Conservation (phyloP, 139 green algal genomes). For the Eudorina sp. region DNA sequence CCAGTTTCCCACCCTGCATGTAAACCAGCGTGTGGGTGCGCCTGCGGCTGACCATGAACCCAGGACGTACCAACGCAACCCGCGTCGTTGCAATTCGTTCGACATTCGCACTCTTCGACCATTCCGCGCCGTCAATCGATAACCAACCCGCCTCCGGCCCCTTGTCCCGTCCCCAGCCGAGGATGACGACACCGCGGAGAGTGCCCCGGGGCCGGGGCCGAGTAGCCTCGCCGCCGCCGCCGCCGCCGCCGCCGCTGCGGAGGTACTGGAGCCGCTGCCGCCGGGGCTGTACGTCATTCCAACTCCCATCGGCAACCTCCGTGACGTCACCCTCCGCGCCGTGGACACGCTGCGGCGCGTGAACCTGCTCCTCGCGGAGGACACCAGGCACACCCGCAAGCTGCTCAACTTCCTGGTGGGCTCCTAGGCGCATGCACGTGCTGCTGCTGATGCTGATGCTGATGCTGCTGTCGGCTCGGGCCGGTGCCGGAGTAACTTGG, state of each 20-base stretch:
- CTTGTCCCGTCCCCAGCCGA: too few relatives aligned
- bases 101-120: too few relatives aligned
- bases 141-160: too few relatives aligned
- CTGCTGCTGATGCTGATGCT: background rate
- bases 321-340: constrained; percentile 90
- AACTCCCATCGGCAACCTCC: constrained; percentile 50
- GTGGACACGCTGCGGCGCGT: constrained; percentile 75
- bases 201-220: background rate
- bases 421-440: background rate
- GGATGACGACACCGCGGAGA: background rate
- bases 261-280: constrained; percentile 40
- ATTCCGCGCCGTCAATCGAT: too few relatives aligned
- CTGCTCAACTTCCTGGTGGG: constrained; percentile 72
- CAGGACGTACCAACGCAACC: too few relatives aligned
- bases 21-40: too few relatives aligned
- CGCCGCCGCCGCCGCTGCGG: constrained; percentile 6
- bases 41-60: too few relatives aligned
- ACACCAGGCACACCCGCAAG: constrained; percentile 87
- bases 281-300: constrained; percentile 62
- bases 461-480: background rate
- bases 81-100: too few relatives aligned
- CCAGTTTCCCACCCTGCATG: too few relatives aligned
- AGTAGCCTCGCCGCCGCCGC: background rate
- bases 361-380: constrained; percentile 86
- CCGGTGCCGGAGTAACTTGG: too few relatives aligned